These are phyloP conservation scores for Artomyces pyxidatus DNA, from an alignment of 768 basidiomycete genomes.

Conservation along the genomic window DNA sequence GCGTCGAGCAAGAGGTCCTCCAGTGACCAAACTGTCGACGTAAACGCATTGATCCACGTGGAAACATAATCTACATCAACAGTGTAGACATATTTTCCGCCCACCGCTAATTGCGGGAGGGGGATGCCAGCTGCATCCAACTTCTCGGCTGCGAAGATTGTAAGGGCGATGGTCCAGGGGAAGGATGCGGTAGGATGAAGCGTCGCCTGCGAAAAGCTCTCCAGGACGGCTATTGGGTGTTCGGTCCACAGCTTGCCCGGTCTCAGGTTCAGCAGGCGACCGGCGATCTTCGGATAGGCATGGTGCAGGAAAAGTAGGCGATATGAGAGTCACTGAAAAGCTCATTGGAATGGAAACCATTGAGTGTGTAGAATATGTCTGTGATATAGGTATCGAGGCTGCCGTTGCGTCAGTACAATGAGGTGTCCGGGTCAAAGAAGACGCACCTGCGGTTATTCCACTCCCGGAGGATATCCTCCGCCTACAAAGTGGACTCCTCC, in stretches of 20 bases:
- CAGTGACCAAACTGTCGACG: background rate
- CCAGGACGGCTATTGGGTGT: background rate
- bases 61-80: background rate
- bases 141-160: background rate
- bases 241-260: background rate
- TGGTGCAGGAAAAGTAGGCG: background rate
- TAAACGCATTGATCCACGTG: background rate
- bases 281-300: background rate
- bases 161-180: background rate
- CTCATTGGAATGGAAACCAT: background rate
- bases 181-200: background rate
- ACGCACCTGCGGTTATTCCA: background rate
- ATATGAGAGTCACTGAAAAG: background rate
- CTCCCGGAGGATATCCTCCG: background rate
- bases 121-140: background rate
- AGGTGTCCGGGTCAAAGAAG: background rate
- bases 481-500: background rate
- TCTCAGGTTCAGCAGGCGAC: background rate
- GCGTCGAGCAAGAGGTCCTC: background rate
- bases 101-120: background rate
- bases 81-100: background rate
- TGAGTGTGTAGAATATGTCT: background rate
- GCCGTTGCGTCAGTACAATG: background rate
- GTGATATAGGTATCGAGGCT: background rate
- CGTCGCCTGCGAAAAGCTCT: background rate